Percentiles rank a stretch among this genome's conserved stretches.
phyloP scores from a whole-genome alignment of 208 protist species.

The Sergeia podlipaevii region DNA sequence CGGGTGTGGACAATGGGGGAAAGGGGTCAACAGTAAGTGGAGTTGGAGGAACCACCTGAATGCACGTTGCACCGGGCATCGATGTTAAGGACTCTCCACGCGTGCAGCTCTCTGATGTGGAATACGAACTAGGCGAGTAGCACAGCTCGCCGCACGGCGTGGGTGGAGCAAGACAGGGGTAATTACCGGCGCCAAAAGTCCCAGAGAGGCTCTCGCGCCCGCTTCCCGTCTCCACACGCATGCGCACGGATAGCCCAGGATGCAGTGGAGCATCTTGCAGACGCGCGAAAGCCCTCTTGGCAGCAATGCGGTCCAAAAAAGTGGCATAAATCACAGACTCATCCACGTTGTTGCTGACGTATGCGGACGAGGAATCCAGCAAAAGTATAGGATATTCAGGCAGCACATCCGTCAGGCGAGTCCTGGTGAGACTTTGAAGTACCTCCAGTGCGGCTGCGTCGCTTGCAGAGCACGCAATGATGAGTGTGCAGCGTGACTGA shows the following conservation, averaged over 20 bases:
- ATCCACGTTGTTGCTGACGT: neutral
- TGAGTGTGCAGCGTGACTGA: slow-evolving; percentile 8
- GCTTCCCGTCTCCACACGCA: slow-evolving; percentile 6
- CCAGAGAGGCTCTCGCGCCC: neutral
- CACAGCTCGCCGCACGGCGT: neutral
- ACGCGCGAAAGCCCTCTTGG: slow-evolving; percentile 1
- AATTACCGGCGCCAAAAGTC: neutral
- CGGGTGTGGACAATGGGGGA: no score
- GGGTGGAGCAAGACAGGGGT: neutral
- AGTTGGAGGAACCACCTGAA: no score
- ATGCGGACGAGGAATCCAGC: neutral
- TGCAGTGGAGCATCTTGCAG: slow-evolving; percentile 7
- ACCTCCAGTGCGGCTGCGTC: neutral
- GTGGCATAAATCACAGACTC: no score
- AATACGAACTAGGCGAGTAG: neutral
- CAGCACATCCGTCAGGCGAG: neutral
- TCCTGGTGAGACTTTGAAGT: neutral
- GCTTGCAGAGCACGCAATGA: slow-evolving; percentile 4
- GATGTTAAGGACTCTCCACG: neutral
- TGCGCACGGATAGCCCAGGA: slow-evolving; percentile 8
- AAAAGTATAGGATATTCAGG: neutral
- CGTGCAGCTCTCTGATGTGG: neutral
- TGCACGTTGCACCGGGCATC: neutral
- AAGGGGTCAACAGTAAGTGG: no score
- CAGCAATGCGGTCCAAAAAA: neutral